Percentiles rank a stretch among this genome's conserved stretches.
These are phyloP conservation scores for Arxiozyma telluris DNA, from an alignment of 1,139 yeast genomes.

Conservation along the genomic window DNA sequence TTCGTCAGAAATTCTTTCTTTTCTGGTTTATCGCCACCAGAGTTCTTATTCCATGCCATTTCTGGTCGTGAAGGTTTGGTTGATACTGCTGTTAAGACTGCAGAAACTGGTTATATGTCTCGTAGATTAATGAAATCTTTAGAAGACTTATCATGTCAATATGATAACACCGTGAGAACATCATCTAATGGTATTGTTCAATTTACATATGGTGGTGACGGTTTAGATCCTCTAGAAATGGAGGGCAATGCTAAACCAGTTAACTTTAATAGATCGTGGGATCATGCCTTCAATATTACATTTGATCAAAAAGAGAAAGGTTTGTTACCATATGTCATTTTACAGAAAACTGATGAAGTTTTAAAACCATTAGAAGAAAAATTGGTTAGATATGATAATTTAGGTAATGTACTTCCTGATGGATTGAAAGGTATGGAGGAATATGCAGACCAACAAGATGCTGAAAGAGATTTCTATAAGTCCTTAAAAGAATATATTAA, in stretches of 20 bases:
- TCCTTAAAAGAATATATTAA: constrained; percentile 59
- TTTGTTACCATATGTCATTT: constrained; percentile 63
- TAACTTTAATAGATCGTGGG: constrained; percentile 90
- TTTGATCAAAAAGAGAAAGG: constrained; percentile 47
- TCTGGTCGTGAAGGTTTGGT: constrained; percentile 99
- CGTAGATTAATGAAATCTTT: constrained; percentile 96
- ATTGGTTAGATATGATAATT: constrained; percentile 61
- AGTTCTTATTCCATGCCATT: constrained; percentile 94
- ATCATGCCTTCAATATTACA: constrained; percentile 73
- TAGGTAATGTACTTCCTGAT: constrained; percentile 47
- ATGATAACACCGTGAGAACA: constrained; percentile 90
- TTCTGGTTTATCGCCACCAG: constrained; percentile 92
- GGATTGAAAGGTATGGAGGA: constrained; percentile 43
- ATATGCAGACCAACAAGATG: constrained; percentile 72
- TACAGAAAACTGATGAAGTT: constrained; percentile 45
- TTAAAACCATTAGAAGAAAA: constrained; percentile 53
- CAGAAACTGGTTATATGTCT: constrained; percentile 99
- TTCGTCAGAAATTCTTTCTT: constrained; percentile 94
- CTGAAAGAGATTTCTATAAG: constrained; percentile 72
- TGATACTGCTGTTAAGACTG: constrained; percentile 98
- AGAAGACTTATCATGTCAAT: constrained; percentile 90
- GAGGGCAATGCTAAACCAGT: constrained; percentile 98
- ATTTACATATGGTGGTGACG: constrained; percentile 97
- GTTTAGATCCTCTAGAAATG: constrained; percentile 97
- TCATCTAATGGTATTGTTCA: constrained; percentile 95